Percentiles rank a stretch among this genome's conserved stretches.
Evolutionary conservation across 2,329 filamentous ascomycete genomes (phyloP).

Genomic region (Hansfordia pulvinata): DNA sequence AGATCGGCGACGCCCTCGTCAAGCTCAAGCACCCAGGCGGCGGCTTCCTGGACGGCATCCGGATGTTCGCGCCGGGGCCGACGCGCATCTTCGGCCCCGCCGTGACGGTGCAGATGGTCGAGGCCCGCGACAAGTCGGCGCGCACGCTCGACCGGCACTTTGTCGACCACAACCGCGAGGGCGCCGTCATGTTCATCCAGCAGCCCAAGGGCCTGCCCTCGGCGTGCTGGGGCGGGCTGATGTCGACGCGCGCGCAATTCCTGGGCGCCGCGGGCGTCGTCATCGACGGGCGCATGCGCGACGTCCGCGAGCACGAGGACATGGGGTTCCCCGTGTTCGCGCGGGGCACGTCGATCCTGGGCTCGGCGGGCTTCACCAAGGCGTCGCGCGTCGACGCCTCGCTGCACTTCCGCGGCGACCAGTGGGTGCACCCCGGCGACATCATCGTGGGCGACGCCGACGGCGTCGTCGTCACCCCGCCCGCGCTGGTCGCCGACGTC

Average conservation of each 20-base stretch:
- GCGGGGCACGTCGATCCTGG: slow-evolving; percentile 12
- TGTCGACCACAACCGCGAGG: slow-evolving; percentile 12
- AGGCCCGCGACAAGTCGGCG: slow-evolving; percentile 9
- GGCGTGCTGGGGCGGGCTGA: slow-evolving; percentile 16
- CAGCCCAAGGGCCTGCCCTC: slow-evolving; percentile 13
- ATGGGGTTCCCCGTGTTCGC: slow-evolving; percentile 13
- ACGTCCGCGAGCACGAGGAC: slow-evolving; percentile 15
- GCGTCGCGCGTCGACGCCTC: slow-evolving; percentile 14
- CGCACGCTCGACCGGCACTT: slow-evolving; percentile 14
- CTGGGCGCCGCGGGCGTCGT: slow-evolving; percentile 13
- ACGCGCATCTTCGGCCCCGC: too few species aligned
- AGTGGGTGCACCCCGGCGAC: slow-evolving; percentile 17
- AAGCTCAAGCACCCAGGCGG: slow-evolving; percentile 15
- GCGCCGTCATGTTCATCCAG: slow-evolving; percentile 14
- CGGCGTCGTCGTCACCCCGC: slow-evolving; percentile 15
- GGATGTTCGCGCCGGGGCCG: slow-evolving; percentile 10
- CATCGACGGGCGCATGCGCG: slow-evolving; percentile 14
- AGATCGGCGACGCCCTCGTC: slow-evolving; percentile 13
- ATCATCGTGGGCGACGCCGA: slow-evolving; percentile 14
- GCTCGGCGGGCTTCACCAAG: slow-evolving; percentile 16
- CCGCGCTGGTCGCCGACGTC: slow-evolving; percentile 11
- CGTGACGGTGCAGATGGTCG: slow-evolving; percentile 16
- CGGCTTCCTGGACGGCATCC: slow-evolving; percentile 12
- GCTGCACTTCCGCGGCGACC: slow-evolving; percentile 11
- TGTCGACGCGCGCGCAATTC: slow-evolving; percentile 15